Base-by-base conservation (phyloP, 2,329 filamentous ascomycete genomes). In the Diaporthe longicolla region DNA sequence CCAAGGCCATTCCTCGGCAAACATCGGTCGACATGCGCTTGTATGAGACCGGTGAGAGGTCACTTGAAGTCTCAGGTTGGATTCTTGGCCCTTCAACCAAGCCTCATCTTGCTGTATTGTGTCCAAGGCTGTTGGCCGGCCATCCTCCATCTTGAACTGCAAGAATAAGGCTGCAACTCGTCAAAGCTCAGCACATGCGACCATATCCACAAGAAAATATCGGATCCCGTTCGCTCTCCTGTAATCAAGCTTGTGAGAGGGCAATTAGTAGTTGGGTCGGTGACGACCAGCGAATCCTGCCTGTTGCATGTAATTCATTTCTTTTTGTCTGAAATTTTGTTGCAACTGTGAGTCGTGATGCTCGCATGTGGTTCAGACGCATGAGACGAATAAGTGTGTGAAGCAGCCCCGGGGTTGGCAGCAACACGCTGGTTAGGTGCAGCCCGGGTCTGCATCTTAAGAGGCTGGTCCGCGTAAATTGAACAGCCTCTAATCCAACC, bases 201-300 rank as follows among this genome's bases (percentile, higher is more conserved):
- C 57, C 57, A 73, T 71, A 58, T 45, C 35, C 37, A 71, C 48
- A 59, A 73, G 57, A 73, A 57, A 71, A 35, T 61, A 65, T 69
- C 66, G 48, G 50, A 71, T 73, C 48, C 66, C 50, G 72, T 65
- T 52, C 68, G 72, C 66, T 71, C 57, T 71, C 57, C 45, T 52
- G 48, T 70, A 57, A 50, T 73, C 50, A 73, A 65, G 45, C 65
- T 71, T 70, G 65, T 73, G 65, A 71, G 55, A 52, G 71, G 71
- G 63, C 45, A 63, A 63, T 32, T 63, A 73, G 71, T 70, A 73
- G 43, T 61, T 58, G 48, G 55, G 71, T 73, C 55, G 54, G 71
- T 70, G 71, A 73, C 32, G 63, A 73, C 71, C 65, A 61, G 65
- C 57, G 66, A 71, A 57, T 73, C 48, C 72, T 61, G 57, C 55